A percentile compares a stretch with the other conserved stretches of the same genome.
Evolutionary conservation across 1,284 basidiomycete species (phyloP).

Genomic region (Austropuccinia psidii): DNA sequence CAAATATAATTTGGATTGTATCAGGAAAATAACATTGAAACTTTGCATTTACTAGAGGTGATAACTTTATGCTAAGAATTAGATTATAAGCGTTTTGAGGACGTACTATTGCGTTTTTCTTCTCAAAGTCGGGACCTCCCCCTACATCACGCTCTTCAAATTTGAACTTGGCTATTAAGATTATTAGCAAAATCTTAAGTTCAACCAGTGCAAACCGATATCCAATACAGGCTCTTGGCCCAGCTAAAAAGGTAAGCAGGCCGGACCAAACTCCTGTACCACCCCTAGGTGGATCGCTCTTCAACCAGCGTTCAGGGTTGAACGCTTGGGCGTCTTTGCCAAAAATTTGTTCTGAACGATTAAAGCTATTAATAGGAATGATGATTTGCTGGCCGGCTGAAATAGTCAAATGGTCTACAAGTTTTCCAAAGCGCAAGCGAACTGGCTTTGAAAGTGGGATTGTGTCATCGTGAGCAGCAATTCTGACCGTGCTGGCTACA

Average conservation of each 20-base stretch:
- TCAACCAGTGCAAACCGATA: slow-evolving; percentile 51
- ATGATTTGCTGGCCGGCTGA: slow-evolving; percentile 57
- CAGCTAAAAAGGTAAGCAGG: slow-evolving; percentile 50
- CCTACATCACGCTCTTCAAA: slow-evolving; percentile 1
- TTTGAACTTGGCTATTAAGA: neutral
- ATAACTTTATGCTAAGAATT: neutral
- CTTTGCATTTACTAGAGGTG: neutral
- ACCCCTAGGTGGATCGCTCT: slow-evolving; percentile 38
- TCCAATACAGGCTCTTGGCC: slow-evolving; percentile 51
- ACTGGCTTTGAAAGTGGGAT: slow-evolving; percentile 59
- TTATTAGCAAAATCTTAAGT: slow-evolving; percentile 42
- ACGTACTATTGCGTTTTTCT: neutral
- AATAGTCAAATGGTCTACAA: slow-evolving; percentile 51
- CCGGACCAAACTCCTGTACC: slow-evolving; percentile 47
- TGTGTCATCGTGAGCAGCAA: slow-evolving; percentile 64
- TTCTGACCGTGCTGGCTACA: slow-evolving; percentile 55
- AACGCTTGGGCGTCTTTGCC: slow-evolving; percentile 62
- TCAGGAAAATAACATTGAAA: neutral
- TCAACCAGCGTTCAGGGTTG: slow-evolving; percentile 51
- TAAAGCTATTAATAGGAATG: slow-evolving; percentile 60
- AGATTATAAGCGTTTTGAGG: no score
- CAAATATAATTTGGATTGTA: neutral
- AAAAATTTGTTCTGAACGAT: slow-evolving; percentile 59
- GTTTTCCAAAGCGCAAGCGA: no score
- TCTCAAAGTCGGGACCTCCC: neutral